These are phyloP conservation scores for Solanum megistacrolobum DNA, from an alignment of 257 asterid genomes.

Conservation along the genomic window DNA sequence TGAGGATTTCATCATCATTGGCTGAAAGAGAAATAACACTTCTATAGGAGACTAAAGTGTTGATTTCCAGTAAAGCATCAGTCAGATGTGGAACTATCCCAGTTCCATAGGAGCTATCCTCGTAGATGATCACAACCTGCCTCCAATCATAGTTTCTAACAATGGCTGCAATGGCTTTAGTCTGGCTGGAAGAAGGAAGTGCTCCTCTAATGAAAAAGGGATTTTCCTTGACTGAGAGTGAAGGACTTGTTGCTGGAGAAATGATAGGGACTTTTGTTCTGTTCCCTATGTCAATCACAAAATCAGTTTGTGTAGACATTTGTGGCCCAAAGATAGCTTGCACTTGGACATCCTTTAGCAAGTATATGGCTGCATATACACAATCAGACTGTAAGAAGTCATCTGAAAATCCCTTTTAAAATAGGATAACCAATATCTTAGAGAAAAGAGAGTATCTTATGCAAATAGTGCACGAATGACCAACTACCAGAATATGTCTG, in stretches of 20 bases:
- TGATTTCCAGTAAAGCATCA: constrained; percentile 12
- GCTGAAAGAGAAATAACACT: constrained; percentile 28
- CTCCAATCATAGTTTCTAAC: constrained; percentile 33
- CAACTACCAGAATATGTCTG: not conserved
- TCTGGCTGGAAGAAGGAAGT: constrained; percentile 27
- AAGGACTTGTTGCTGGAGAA: constrained; percentile 39
- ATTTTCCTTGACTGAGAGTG: constrained; percentile 32
- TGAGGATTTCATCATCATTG: constrained; percentile 18
- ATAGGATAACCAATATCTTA: not conserved
- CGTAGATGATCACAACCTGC: constrained; percentile 30
- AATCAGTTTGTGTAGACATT: constrained; percentile 28
- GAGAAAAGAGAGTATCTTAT: not conserved
- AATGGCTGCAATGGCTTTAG: constrained; percentile 35
- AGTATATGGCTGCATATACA: constrained; percentile 32
- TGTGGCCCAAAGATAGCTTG: constrained; percentile 45
- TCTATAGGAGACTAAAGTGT: constrained; percentile 14
- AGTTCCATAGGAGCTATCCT: constrained; percentile 22
- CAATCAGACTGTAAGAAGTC: not conserved
- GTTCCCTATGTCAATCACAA: constrained; percentile 32
- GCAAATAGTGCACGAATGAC: not conserved
- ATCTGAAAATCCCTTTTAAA: not conserved
- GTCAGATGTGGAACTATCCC: constrained; percentile 31
- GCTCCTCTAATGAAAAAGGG: constrained; percentile 35
- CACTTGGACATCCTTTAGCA: constrained; percentile 31
- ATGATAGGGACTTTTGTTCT: constrained; percentile 33